Percentiles rank a stretch among this genome's conserved stretches.
Conservation (phyloP, 1,139 yeast species). For the Saccharomyces hybrid region DNA sequence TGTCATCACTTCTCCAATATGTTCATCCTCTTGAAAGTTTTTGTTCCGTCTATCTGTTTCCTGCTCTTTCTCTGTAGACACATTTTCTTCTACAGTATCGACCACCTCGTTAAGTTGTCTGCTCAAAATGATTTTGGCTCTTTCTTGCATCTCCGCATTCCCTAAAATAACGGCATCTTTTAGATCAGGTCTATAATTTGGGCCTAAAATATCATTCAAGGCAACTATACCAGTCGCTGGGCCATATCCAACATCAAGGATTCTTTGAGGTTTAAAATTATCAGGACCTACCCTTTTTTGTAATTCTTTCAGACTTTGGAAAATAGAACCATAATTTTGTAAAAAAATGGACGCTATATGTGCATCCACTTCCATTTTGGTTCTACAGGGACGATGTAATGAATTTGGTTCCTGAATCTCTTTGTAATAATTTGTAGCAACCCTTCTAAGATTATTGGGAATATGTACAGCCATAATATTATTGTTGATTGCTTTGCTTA, state of each 20-base stretch:
- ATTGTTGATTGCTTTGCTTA: conserved; percentile 50
- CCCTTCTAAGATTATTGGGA: conserved; percentile 50
- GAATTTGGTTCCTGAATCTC: conserved; percentile 40
- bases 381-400: conserved; percentile 45
- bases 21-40: conserved; percentile 27
- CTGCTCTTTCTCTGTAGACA: conserved; percentile 18
- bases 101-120: conserved; percentile 54
- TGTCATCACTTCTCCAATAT: conserved; percentile 54
- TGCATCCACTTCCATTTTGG: conserved; percentile 64
- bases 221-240: conserved; percentile 93
- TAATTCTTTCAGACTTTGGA: conserved; percentile 62
- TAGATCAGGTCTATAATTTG: conserved; percentile 47
- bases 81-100: conserved; percentile 12
- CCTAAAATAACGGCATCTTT: conserved; percentile 75
- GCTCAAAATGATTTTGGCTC: conserved; percentile 69
- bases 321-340: conserved; percentile 70
- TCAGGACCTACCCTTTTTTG: conserved; percentile 42
- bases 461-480: conserved; percentile 47
- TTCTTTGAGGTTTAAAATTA: conserved; percentile 53
- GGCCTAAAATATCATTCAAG: conserved; percentile 71
- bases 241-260: conserved; percentile 81
- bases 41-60: conserved; percentile 17
- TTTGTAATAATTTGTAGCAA: conserved; percentile 47
- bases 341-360: conserved; percentile 77
- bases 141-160: conserved; percentile 61